These are phyloP conservation scores for Excoecaria agallocha DNA, from an alignment of 345 rosid genomes.

Conservation along the genomic window DNA sequence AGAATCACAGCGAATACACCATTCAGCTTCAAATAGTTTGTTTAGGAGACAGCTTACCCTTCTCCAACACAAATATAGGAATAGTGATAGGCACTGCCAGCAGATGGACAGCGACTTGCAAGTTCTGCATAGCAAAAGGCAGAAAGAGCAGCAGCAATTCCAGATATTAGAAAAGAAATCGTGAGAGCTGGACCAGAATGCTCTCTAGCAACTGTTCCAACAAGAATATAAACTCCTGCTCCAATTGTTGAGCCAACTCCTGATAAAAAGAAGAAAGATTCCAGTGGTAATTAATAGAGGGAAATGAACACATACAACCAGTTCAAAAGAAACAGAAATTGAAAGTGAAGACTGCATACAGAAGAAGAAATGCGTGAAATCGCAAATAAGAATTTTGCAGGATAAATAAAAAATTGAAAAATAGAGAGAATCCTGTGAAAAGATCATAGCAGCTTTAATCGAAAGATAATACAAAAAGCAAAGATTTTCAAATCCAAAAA, in stretches of 20 bases:
- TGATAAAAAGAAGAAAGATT: constrained; percentile 16
- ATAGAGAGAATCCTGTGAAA: too few species aligned
- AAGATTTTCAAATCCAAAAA: background rate
- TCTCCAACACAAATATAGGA: constrained; percentile 92
- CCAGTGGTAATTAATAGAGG: background rate
- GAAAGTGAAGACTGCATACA: background rate
- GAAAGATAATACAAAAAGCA: background rate
- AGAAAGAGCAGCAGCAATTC: constrained; percentile 90
- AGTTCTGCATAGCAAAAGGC: constrained; percentile 98
- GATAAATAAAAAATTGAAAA: background rate
- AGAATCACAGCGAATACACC: background rate
- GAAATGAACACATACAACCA: constrained; percentile 1
- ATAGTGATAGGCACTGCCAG: constrained; percentile 99
- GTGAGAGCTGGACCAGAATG: constrained; percentile 95
- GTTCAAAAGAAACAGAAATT: background rate
- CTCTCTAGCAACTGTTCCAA: constrained; percentile 98
- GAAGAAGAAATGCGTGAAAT: background rate
- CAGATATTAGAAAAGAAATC: constrained; percentile 85
- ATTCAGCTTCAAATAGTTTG: background rate
- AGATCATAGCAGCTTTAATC: too few species aligned
- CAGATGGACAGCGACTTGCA: constrained; percentile 93
- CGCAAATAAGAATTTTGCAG: background rate
- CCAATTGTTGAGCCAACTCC: constrained; percentile 99
- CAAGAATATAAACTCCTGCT: constrained; percentile 95
- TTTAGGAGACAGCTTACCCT: constrained; percentile 43